These are phyloP conservation scores for Colletotrichum brevisporum DNA, from an alignment of 2,329 filamentous ascomycete species.

Conservation along the genomic window DNA sequence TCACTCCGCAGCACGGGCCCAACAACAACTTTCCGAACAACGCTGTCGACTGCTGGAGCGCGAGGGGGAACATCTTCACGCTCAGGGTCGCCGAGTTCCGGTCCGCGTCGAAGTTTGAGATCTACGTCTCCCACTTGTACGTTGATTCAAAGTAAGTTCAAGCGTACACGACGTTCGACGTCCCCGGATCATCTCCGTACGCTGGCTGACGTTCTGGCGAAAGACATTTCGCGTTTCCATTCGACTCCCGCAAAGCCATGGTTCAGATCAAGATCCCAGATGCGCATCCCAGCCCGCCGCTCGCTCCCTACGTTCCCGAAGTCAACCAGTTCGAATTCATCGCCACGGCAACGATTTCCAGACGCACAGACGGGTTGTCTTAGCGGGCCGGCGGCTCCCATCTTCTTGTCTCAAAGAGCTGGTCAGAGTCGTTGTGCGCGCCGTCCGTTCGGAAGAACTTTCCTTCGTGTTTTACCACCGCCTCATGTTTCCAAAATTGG, in stretches of 20 bases:
- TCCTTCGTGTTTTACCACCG: slow-evolving; percentile 31
- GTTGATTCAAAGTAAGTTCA: slow-evolving; percentile 33
- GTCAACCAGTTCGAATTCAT: slow-evolving; percentile 38
- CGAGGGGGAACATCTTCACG: slow-evolving; percentile 31
- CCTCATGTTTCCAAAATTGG: slow-evolving; percentile 22
- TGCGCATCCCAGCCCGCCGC: slow-evolving; percentile 21
- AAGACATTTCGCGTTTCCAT: slow-evolving; percentile 29
- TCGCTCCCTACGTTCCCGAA: slow-evolving; percentile 28
- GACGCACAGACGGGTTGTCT: slow-evolving; percentile 37
- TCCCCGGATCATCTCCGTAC: neutral
- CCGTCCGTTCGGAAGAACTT: slow-evolving; percentile 11
- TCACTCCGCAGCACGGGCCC: slow-evolving; percentile 46
- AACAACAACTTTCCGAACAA: slow-evolving; percentile 39
- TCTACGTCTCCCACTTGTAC: slow-evolving; percentile 38
- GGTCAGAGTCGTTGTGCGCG: neutral
- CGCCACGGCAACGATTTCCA: slow-evolving; percentile 37
- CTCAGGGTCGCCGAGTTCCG: slow-evolving; percentile 36
- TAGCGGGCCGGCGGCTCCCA: slow-evolving; percentile 8
- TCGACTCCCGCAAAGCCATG: slow-evolving; percentile 29
- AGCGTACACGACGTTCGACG: no score
- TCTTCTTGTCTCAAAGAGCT: neutral
- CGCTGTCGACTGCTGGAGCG: slow-evolving; percentile 36
- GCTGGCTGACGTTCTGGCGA: neutral
- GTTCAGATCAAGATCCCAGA: slow-evolving; percentile 32
- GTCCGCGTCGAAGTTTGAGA: slow-evolving; percentile 39